phyloP scores from a whole-genome alignment of 169 alveolate genomes.

The Eimeria praecox region DNA sequence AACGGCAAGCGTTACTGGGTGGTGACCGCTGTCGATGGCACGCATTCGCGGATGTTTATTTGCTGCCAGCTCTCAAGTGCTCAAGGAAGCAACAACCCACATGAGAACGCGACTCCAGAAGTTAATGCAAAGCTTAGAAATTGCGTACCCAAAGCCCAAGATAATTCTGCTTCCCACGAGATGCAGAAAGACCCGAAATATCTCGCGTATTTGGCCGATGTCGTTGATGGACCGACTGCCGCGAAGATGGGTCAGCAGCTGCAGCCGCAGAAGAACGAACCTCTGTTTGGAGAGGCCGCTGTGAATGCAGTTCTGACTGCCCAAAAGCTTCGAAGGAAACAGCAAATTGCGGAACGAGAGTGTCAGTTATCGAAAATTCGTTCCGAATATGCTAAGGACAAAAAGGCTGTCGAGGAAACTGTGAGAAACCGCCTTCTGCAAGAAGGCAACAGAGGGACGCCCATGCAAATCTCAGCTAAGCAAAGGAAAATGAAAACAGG shows the following conservation, averaged over 20 bases:
- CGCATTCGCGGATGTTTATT: not conserved
- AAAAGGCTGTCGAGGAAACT: constrained; percentile 1
- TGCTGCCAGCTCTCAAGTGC: not conserved
- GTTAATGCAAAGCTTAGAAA: not conserved
- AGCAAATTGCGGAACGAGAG: not conserved
- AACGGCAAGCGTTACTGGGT: not conserved
- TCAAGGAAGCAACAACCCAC: not conserved
- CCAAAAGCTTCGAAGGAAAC: not conserved
- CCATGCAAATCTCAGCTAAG: not conserved
- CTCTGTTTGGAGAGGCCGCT: constrained; percentile 29
- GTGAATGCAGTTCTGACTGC: constrained; percentile 29
- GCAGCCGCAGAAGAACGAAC: not conserved
- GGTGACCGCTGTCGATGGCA: not conserved
- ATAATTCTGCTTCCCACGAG: not conserved
- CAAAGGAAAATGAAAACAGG: not conserved
- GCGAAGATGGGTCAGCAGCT: not conserved
- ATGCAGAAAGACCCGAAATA: not conserved
- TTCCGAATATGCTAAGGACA: constrained; percentile 22
- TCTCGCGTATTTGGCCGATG: not conserved
- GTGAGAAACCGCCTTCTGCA: constrained; percentile 19
- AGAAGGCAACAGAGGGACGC: not conserved
- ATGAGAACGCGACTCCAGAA: not conserved
- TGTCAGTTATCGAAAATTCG: constrained; percentile 4
- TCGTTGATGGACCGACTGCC: not conserved
- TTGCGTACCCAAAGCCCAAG: not conserved